Base-by-base conservation (phyloP, 495 filamentous ascomycete species). In the Penicillium bialowiezense region DNA sequence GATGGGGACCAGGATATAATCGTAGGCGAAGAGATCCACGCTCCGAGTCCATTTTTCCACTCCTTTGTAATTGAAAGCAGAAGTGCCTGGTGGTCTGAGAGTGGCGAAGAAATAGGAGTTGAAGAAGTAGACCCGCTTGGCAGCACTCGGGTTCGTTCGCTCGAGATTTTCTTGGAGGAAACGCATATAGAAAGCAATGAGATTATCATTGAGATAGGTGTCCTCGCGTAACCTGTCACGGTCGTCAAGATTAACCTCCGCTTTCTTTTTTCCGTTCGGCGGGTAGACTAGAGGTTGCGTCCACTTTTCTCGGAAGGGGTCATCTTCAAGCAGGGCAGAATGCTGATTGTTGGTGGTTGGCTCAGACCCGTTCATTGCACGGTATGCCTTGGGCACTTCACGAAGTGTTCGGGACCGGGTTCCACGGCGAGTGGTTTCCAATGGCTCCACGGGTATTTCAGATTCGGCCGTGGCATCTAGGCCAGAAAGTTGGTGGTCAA, bases 1-100 rank as follows among this genome's bases (percentile, higher is more conserved):
- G 64, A 98, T 88, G 0, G 93, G 93, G 13, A 98, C 87, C 4
- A 97, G 76, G 34, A 97, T 82, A 60, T 89, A 97, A 60, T 96
- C 89, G 52, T 88, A 88, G 20, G 76, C 78, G 59, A 97, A 89
- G 10, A 97, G 65, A 60, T 98, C 88, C 3, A 93, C 82, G 55
- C 82, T 89, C 6, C 88, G 71, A 1, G 95, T 97, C 93, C 93
- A 98, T 46, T 83, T 84, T 61, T 90, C 78, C 26, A 98, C 90
- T 13, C 82, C 86, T 19, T 84, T 78, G 59, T 92, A 92, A 54
- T 92, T 90, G 63, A 90, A 85, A 0, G 69, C 73, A 48, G 70
- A 75, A 45, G 70, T 72, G 26, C 80, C 86, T 13, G 72, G 71
- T 12, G 75, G 70, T 3, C 79, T 82, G 26, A 98, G 77, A 5